A percentile compares a stretch with the other conserved stretches of the same genome.
Conservation (phyloP, 1,284 basidiomycete genomes). For the Tilletia indica region DNA sequence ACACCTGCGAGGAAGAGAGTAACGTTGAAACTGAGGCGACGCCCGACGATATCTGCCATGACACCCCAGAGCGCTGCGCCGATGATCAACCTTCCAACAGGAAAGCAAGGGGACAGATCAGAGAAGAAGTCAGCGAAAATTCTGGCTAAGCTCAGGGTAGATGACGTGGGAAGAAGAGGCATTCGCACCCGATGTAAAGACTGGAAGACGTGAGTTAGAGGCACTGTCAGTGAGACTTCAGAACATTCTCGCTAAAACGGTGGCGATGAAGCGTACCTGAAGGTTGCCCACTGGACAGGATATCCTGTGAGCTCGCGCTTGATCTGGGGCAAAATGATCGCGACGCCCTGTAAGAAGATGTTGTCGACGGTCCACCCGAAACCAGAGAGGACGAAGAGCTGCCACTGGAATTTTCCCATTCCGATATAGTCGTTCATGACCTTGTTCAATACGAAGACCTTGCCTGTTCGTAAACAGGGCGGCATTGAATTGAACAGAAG, state of each 20-base stretch:
- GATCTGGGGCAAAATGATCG: constrained; percentile 50
- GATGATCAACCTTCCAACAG: constrained; percentile 39
- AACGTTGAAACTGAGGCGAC: constrained; percentile 52
- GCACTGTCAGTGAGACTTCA: background rate
- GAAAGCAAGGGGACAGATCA: background rate
- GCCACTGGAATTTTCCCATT: constrained; percentile 43
- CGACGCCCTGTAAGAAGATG: constrained; percentile 52
- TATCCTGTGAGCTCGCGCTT: constrained; percentile 44
- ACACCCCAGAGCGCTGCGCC: constrained; percentile 54
- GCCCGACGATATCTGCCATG: constrained; percentile 51
- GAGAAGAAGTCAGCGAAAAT: background rate
- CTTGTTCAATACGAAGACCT: constrained; percentile 53
- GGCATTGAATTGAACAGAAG: too few relatives aligned
- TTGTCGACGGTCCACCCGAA: constrained; percentile 26
- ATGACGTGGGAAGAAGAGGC: background rate
- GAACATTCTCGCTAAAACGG: constrained; percentile 26
- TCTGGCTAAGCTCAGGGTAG: background rate
- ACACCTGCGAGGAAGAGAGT: constrained; percentile 52
- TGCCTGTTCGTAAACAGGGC: constrained; percentile 27
- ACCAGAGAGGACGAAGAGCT: constrained; percentile 27
- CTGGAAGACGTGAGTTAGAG: too few relatives aligned
- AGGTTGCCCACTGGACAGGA: constrained; percentile 45
- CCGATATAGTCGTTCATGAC: constrained; percentile 48
- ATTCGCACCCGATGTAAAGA: constrained; percentile 16
- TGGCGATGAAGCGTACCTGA: constrained; percentile 27